Conservation (phyloP, 108 stramenopile species). For the Conticribra weissflogii region DNA sequence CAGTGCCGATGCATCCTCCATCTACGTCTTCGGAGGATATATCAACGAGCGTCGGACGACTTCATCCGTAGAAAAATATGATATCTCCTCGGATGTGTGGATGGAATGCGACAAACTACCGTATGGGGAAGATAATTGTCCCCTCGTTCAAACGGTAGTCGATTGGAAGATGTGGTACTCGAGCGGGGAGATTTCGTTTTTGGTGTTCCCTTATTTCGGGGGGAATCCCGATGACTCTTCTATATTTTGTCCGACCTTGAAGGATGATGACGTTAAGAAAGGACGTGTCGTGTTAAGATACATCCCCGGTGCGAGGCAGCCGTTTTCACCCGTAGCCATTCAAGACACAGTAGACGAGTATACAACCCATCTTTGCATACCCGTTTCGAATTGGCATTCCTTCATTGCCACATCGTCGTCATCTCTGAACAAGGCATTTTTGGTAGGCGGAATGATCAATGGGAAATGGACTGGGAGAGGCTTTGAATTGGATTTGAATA, state of each 20-base stretch:
- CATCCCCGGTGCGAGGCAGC: conserved; percentile 12
- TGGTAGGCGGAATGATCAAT: conserved; percentile 37
- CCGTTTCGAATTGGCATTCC: conserved; percentile 30
- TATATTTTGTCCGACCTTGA: not conserved
- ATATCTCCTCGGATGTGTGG: conserved; percentile 22
- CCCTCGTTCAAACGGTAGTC: conserved; percentile 32
- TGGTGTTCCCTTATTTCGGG: conserved; percentile 38
- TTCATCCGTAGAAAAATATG: conserved; percentile 31
- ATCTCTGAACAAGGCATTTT: conserved; percentile 14
- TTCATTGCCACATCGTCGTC: conserved; percentile 24
- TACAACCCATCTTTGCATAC: conserved; percentile 10
- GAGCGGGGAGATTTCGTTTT: conserved; percentile 4
- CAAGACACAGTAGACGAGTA: not conserved
- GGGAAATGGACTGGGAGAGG: conserved; percentile 43
- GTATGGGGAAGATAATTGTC: conserved; percentile 9
- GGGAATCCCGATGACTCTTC: not conserved
- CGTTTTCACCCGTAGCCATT: conserved; percentile 20
- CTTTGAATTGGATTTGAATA: conserved; percentile 34
- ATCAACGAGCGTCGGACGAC: conserved; percentile 29
- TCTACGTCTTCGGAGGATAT: conserved; percentile 37
- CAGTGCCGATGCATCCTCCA: conserved; percentile 26
- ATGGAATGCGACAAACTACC: conserved; percentile 19
- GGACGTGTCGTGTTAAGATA: conserved; percentile 18
- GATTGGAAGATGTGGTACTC: conserved; percentile 30
- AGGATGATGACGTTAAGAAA: not conserved